Percentiles rank a stretch among this genome's conserved stretches.
phyloP scores from a whole-genome alignment of 148 eudicot species.

The Salicornia ramosissima region DNA sequence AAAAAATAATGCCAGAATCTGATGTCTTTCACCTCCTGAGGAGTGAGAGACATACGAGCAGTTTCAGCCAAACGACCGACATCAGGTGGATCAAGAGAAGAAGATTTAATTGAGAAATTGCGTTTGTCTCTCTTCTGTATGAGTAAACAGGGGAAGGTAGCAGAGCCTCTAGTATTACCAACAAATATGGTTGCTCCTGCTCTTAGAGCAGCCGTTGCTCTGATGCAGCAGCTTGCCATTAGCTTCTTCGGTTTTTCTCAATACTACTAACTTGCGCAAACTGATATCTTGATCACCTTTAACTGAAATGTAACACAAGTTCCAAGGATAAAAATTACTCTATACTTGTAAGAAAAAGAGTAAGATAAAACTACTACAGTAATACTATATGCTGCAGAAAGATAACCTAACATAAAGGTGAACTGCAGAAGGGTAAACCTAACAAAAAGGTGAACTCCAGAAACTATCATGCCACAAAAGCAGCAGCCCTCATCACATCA shows the following conservation, averaged over 20 bases:
- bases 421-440: too few relatives aligned
- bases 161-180: background rate
- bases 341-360: too few relatives aligned
- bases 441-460: too few relatives aligned
- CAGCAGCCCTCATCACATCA: too few relatives aligned
- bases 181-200: slow-evolving; percentile 15
- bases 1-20: background rate
- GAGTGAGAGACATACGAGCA: slow-evolving; percentile 83
- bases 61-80: slow-evolving; percentile 67
- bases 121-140: background rate
- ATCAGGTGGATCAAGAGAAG: slow-evolving; percentile 63
- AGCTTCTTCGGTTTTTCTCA: background rate
- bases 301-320: too few relatives aligned
- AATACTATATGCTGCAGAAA: too few relatives aligned
- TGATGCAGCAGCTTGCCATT: slow-evolving; percentile 22
- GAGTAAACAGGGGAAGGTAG: background rate
- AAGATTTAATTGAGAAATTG: slow-evolving; percentile 22
- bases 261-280: background rate
- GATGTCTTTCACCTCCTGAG: slow-evolving; percentile 43
- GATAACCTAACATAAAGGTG: too few relatives aligned
- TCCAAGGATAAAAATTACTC: too few relatives aligned
- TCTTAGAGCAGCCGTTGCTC: slow-evolving; percentile 12
- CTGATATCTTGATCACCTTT: too few relatives aligned
- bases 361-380: too few relatives aligned
- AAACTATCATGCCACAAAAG: too few relatives aligned